Base-by-base conservation (phyloP, 306 rosid species). In the Cercis canadensis region DNA sequence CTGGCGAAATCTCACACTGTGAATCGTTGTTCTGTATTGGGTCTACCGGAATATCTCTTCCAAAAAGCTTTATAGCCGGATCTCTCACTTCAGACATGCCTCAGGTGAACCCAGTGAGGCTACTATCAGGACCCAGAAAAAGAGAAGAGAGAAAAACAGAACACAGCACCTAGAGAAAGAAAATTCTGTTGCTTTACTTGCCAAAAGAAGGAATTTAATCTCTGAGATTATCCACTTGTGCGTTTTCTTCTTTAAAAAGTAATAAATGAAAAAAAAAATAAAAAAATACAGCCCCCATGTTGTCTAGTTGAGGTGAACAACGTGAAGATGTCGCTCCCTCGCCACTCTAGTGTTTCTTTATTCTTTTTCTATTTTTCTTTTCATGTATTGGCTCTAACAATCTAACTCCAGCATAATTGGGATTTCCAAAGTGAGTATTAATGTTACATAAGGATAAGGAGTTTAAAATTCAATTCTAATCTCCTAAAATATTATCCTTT, bases 61-160 rank as follows among this genome's bases (percentile, higher is more conserved):
- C 88, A 77, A 82, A 82, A 53, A 73, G 89, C 83, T 85, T 87
- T 75, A 75, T 80, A 47, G 89, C 73, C 47, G 83, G 84, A 85
- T 78, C 89, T 78, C 63, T 67, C 29, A 56, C 57, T 55, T 73
- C 63, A 72, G 80, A 80, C 89, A 87, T 77, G 64, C 69, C 80
- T 58, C 71, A 8, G 21, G 57, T 53, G 41, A 44, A 72, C 11
- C 18, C 24, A 10, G 17, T 0, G 5, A 55, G 12, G 2, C 1
- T 6, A 8, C 47, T 24, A 8, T 31, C 18, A 6, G 11, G 24
- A 16, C 18, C 12, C 41, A 55, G 49, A 64, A 71, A 61, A 62
- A 69, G 49, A 17, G 63, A 67, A 70, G 62, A 67, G 65, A 14
- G 65, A 17, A 13, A 39, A 65, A 31, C 64, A 47, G 41, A 36